Evolutionary conservation across 164 flowering plant species (phyloP).

Genomic region (Vitis rotundifolia): DNA sequence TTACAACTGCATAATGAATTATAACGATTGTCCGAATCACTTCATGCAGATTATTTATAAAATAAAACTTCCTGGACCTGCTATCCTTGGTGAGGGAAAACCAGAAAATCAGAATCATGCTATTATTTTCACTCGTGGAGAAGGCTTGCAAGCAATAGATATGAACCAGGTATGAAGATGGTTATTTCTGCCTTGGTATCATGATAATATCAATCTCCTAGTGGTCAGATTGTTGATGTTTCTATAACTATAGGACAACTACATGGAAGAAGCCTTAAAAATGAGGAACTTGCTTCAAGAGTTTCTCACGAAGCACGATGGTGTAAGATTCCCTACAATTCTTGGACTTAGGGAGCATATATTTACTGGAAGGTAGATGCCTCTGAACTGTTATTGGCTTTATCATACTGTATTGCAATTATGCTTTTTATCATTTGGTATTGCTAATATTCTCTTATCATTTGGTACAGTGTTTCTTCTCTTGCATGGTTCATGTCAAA

Average conservation of each 20-base stretch:
- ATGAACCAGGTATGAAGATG: slow-evolving; percentile 81
- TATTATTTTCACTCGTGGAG: slow-evolving; percentile 95
- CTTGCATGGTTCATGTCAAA: slow-evolving; percentile 96
- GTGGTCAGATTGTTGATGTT: neutral
- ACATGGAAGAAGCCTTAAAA: slow-evolving; percentile 98
- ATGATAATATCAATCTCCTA: neutral
- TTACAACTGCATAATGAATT: neutral
- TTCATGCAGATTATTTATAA: slow-evolving; percentile 67
- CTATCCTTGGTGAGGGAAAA: slow-evolving; percentile 95
- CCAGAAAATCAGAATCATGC: slow-evolving; percentile 99
- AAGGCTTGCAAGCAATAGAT: slow-evolving; percentile 97
- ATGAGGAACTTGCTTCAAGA: slow-evolving; percentile 92
- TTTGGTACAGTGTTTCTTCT: slow-evolving; percentile 68
- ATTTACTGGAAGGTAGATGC: slow-evolving; percentile 73
- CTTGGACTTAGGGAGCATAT: slow-evolving; percentile 84
- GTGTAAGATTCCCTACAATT: slow-evolving; percentile 67
- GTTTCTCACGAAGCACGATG: slow-evolving; percentile 64
- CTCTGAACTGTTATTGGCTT: neutral
- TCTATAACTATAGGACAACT: slow-evolving; percentile 67
- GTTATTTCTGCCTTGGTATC: neutral
- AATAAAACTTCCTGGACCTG: slow-evolving; percentile 95
- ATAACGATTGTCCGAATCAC: slow-evolving; percentile 1
- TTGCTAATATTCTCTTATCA: slow-evolving; percentile 8
- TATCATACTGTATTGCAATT: neutral
- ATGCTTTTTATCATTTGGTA: neutral